Evolutionary conservation across 176 grass and related monocot genomes (phyloP), one percentile per base, ranked within the genome.

Genomic region (Melocanna baccifera): DNA sequence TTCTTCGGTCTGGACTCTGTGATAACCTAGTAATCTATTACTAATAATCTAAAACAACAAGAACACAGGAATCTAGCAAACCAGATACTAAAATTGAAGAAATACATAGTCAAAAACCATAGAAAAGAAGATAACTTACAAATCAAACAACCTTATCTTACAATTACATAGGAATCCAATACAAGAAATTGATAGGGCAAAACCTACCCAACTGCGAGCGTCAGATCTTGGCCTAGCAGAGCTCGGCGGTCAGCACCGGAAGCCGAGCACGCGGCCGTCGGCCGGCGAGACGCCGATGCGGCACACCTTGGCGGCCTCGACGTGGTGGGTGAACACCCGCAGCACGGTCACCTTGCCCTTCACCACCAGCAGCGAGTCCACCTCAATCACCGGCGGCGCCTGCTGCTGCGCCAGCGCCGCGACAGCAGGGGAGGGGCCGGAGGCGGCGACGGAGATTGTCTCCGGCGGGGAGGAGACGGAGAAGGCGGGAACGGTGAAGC

Each of bases 261-360:
- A 94, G 12, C 84, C 90, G 64, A 97, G 80, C 43, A 97, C 92
- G 58, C 84, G 77, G n/a, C 92, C 95, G 66, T 92, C 71, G 14
- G 51, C 71, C 14, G 92, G 73, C 32, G 92, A 91, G 63, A 94
- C 90, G 4, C 69, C 65, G 73, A 97, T 81, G 52, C 81, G 92
- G 86, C 95, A 97, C 14, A 81, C 9, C 76, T 90, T 91, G 69
- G 69, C 56, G 73, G 90, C 76, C 90, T 90, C 86, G 19, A 97
- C 86, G 83, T 92, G 88, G 88, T 97, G 95, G 3, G 92, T 97
- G 81, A 97, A 88, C 70, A 97, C 88, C 67, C 79, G 67, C 43
- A 97, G 76, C 40, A 97, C 88, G 42, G 59, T 88, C 47, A 97
- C 86, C 50, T 91, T 90, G 1, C 92, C 95, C 75, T 90, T 94